Evolutionary conservation across 306 rosid species (phyloP), one percentile per base, ranked within the genome.

Genomic region (Lupinus albus): DNA sequence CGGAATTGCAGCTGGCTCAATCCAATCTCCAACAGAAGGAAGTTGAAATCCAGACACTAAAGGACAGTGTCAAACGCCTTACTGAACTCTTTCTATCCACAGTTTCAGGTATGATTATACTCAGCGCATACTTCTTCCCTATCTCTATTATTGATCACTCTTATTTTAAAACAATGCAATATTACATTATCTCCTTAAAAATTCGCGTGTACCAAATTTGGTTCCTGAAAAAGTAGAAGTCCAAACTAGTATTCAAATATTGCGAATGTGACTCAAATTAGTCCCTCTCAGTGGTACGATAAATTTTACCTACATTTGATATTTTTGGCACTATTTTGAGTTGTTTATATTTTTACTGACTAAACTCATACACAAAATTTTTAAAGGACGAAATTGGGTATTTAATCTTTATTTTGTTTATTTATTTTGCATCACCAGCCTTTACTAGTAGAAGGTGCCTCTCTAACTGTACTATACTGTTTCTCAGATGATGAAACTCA

Each of bases 1-100:
- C 91, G 41, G 86, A 83, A 55, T 77, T 89, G 85, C 67, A 74
- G 18, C 70, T 38, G 20, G 88, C 89, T 16, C 89, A 83, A 69
- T 78, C 84, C 15, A 83, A 80, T 61, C 91, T 89, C 65, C 63
- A 78, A 42, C 80, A 75, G 61, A 85, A 80, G 79, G 93, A 89
- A 76, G 77, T 84, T 59, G 91, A 87, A 75, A 91, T 89, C 38
- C 85, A 68, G 61, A 79, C 86, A 67, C 67, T 89, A 46, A 86
- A 83, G 87, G 83, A 87, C 70, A 81, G 86, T 28, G 91, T 89
- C 66, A 83, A 66, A 82, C 75, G 80, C 72, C 86, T 89, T n/a
- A 79, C 93, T 2, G 71, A 83, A n/a, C 64, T 89, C 72, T 81
- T 89, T 3, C 54, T 83, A 33, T 81, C 87, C 28, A 38, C 79